Evolutionary conservation across 2,329 filamentous ascomycete species (phyloP), one percentile per base, ranked within the genome.

Genomic region (Talaromyces sp.): DNA sequence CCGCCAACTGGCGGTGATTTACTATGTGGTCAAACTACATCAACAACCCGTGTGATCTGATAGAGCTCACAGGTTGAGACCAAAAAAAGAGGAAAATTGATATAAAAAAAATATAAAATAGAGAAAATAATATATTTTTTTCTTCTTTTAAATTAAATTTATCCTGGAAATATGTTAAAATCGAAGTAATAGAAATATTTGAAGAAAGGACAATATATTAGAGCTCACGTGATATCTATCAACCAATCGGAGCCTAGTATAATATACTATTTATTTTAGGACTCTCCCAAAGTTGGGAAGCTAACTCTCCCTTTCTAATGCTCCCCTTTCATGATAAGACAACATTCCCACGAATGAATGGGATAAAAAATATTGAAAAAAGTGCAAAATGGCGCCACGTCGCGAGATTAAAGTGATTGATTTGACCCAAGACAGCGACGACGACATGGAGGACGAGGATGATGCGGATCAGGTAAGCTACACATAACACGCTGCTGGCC

Each of bases 381-480:
- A 31, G 27, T 1, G 27, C 27, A 31, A 5, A 47, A 56, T 35
- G 22, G 17, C 22, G 11, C 27, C 37, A 13, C 27, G 13, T n/a
- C 17, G 17, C 8, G 2, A 17, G 9, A 35, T 56, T 19, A 33
- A 31, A 31, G 27, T 31, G 27, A 31, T 63, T 15, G 61, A 63
- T 10, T 15, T 63, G 4, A 63, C 61, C 19, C 47, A 17, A 22
- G 61, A 62, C 35, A 31, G 39, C 27, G 61, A 57, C 8, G 61
- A 62, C 4, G 39, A 56, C 35, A 35, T 25, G 31, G 47, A 56
- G 15, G 61, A 56, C 13, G 25, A 54, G 27, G 59, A 65, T 13
- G 19, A 35, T 19, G 39, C 37, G 49, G 50, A 39, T n/a, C 37
- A 65, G 50, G 58, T 65, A 56, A 65, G 63, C 41, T 47, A 33